Evolutionary conservation across 495 filamentous ascomycete genomes (phyloP).

Genomic region (Penicillium salamii): DNA sequence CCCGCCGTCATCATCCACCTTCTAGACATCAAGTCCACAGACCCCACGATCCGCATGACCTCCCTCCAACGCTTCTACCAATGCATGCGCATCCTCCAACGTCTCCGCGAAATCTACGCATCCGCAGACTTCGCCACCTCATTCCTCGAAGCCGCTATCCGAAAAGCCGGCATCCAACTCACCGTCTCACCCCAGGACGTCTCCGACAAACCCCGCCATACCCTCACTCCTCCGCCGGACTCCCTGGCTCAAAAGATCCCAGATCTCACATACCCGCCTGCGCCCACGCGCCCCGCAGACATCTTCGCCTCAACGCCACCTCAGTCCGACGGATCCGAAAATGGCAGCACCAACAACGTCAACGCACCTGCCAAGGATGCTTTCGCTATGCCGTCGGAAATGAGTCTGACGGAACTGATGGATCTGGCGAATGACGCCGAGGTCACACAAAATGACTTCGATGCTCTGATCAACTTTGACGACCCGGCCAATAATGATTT

Average conservation of each 20-base stretch:
- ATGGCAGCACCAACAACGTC: conserved; percentile 43
- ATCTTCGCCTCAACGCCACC: conserved; percentile 43
- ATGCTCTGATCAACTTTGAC: conserved; percentile 49
- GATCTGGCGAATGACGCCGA: conserved; percentile 48
- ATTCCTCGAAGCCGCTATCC: conserved; percentile 80
- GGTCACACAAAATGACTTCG: conserved; percentile 50
- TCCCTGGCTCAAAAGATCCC: conserved; percentile 45
- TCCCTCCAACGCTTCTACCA: conserved; percentile 75
- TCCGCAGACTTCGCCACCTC: conserved; percentile 82
- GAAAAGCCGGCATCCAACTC: conserved; percentile 68
- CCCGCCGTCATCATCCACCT: conserved; percentile 90
- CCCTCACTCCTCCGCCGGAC: conserved; percentile 45
- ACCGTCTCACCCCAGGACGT: conserved; percentile 41
- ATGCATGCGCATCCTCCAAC: conserved; percentile 81
- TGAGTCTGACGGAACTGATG: conserved; percentile 47
- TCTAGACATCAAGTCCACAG: conserved; percentile 79
- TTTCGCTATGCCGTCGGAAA: conserved; percentile 35
- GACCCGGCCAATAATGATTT: conserved; percentile 38
- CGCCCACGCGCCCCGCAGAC: conserved; percentile 18
- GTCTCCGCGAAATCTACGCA: conserved; percentile 78
- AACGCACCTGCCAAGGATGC: conserved; percentile 34
- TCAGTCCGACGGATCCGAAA: conserved; percentile 44
- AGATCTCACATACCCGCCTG: conserved; percentile 40
- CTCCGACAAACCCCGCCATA: conserved; percentile 14
- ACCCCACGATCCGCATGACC: conserved; percentile 61